Evolutionary conservation across 1,284 basidiomycete species (phyloP).

Genomic region (Phlebopus sp.): DNA sequence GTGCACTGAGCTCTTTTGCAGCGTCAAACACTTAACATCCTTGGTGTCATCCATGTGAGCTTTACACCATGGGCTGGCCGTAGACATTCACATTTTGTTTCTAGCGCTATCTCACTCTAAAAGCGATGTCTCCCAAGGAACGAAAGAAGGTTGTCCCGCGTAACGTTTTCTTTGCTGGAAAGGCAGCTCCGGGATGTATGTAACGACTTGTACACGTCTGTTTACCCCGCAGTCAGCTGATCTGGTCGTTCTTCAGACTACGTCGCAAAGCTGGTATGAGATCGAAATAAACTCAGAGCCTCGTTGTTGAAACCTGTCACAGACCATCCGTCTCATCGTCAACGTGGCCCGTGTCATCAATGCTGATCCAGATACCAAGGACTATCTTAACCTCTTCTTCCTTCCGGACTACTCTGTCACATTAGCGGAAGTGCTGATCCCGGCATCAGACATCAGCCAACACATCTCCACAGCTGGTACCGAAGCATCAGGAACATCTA

Average conservation of each 20-base stretch:
- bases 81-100: constrained; percentile 10
- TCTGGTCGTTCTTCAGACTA: constrained; percentile 46
- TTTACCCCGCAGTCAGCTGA: constrained; percentile 8
- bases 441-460: constrained; percentile 87
- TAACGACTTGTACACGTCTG: constrained; percentile 12
- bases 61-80: background rate
- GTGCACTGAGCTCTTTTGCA: constrained; percentile 23
- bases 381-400: constrained; percentile 83
- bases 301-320: constrained; percentile 7
- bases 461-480: constrained; percentile 95
- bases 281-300: background rate
- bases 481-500: constrained; percentile 83
- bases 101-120: constrained; percentile 79
- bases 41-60: constrained; percentile 81
- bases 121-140: constrained; percentile 73
- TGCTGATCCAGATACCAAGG: constrained; percentile 80
- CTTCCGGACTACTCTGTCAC: constrained; percentile 88
- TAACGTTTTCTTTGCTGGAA: constrained; percentile 89
- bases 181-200: constrained; percentile 80
- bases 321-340: constrained; percentile 90
- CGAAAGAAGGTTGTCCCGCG: constrained; percentile 78
- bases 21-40: constrained; percentile 83
- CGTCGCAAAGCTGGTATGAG: constrained; percentile 69
- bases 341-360: constrained; percentile 86
- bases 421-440: constrained; percentile 86